Base-by-base conservation (phyloP, 805 yeast species). In the Wickerhamomyces mucosus region DNA sequence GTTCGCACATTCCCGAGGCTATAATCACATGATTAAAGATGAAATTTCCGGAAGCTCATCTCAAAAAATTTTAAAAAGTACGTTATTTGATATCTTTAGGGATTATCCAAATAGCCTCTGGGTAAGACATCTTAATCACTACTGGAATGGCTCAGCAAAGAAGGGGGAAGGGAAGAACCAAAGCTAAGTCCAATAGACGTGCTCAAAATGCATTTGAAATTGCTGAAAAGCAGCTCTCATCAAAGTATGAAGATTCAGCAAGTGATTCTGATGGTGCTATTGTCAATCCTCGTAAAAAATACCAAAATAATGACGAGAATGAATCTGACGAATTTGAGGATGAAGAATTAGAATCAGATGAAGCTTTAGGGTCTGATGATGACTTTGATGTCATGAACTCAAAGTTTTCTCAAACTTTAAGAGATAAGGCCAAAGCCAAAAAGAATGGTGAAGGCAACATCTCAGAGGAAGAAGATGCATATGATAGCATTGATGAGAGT, bases 341-440 rank as follows among this genome's bases (percentile, higher is more conserved):
- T 45, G 82, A 75, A 47, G 82, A 81, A 38, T 61, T 81, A 28
- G 84, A 79, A 45, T 83, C 95, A 1, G 96, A 86, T 53, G 95
- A 81, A 45, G 95, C 94, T 0, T 57, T 83, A 37, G 95, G 92
- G 1, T 78, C 92, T 0, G 94, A 71, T 36, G 88, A 80, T 42
- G 84, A 75, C 32, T 72, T 67, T 36, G 83, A 75, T 34, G 69
- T 65, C 7, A 55, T 77, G 43, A 69, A 72, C 52, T 72, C 82
- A 19, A 78, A 72, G 48, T 72, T 78, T 40, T 75, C 85, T 6
- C 83, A 78, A 46, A 71, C 79, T 11, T 57, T 77, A 27, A 69
- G 85, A 56, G 84, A 76, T 50, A 63, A 62, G 38, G 52, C 50
- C 23, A 66, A 63, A 45, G 15, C 13, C 10, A 6, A 7, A 11